Percentiles rank a stretch among this genome's conserved stretches.
Conservation (phyloP, 1,139 yeast species). For the Wickerhamomyces sp. region DNA sequence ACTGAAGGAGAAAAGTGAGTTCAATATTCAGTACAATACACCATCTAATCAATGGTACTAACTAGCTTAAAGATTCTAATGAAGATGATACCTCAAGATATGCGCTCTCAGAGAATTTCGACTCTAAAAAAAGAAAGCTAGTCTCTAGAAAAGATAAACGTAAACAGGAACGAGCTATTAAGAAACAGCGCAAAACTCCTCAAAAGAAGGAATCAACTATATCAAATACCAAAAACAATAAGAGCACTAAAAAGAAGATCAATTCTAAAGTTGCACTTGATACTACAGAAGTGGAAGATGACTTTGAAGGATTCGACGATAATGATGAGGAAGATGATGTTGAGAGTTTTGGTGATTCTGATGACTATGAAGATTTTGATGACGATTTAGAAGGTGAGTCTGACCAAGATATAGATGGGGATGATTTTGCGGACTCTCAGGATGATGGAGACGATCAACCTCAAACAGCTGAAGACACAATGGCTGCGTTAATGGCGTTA, state of each 20-base stretch:
- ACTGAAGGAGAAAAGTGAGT: slow-evolving; percentile 34
- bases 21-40: too few relatives aligned
- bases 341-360: slow-evolving; percentile 24
- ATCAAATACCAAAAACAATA: slow-evolving; percentile 5
- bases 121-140: slow-evolving; percentile 31
- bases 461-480: slow-evolving; percentile 29
- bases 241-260: slow-evolving; percentile 12
- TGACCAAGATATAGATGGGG: slow-evolving; percentile 1
- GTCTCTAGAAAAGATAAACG: slow-evolving; percentile 51
- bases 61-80: too few relatives aligned
- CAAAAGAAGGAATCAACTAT: slow-evolving; percentile 4
- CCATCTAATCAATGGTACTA: too few relatives aligned
- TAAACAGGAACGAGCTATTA: slow-evolving; percentile 48
- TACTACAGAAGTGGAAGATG: slow-evolving; percentile 15
- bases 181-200: slow-evolving; percentile 38
- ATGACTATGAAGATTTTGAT: slow-evolving; percentile 19
- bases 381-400: slow-evolving; percentile 5
- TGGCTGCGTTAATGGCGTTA: slow-evolving; percentile 36
- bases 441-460: slow-evolving; percentile 25
- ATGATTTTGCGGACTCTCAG: slow-evolving; percentile 18
- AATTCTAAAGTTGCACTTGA: slow-evolving; percentile 18
- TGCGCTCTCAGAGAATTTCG: slow-evolving; percentile 11
- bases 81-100: slow-evolving; percentile 33
- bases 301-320: slow-evolving; percentile 11
- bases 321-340: slow-evolving; percentile 20